Evolutionary conservation across 306 rosid species (phyloP).

Genomic region (Crotalaria pallida): DNA sequence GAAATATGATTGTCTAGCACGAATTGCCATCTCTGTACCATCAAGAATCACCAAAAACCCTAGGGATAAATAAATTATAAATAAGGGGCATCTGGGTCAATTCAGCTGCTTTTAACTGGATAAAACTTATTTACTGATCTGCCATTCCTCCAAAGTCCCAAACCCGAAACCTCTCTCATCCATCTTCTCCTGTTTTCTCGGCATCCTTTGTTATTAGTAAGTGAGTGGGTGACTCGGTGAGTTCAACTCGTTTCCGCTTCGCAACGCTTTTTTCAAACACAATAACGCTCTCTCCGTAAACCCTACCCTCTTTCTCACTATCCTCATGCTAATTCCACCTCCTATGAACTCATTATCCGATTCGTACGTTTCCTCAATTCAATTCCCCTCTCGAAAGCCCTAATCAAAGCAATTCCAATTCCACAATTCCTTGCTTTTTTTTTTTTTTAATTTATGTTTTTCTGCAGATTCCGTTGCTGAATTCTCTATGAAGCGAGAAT

Average conservation of each 20-base stretch:
- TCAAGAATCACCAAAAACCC: no score
- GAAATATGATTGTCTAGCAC: no score
- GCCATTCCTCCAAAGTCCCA: slow-evolving; percentile 19
- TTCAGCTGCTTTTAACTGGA: not conserved
- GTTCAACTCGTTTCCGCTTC: slow-evolving; percentile 1
- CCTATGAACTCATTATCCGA: slow-evolving; percentile 23
- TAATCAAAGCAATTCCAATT: not conserved
- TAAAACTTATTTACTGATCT: slow-evolving; percentile 33
- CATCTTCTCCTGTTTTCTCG: not conserved
- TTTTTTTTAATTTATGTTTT: no score
- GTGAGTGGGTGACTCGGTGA: slow-evolving; percentile 16
- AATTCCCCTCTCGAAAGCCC: not conserved
- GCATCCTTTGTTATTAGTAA: not conserved
- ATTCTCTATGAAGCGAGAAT: slow-evolving; percentile 40
- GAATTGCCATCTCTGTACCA: no score
- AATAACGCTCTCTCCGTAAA: slow-evolving; percentile 9
- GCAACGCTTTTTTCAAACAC: not conserved
- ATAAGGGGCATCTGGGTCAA: not conserved
- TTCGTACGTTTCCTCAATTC: slow-evolving; percentile 13
- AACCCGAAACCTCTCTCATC: not conserved
- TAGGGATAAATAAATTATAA: no score
- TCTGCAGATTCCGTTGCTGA: slow-evolving; percentile 26
- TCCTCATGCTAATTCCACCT: slow-evolving; percentile 5
- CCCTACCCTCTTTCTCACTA: slow-evolving; percentile 27
- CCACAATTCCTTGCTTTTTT: not conserved